These are phyloP conservation scores for Spathaspora hagerdaliae DNA, from an alignment of 805 yeast genomes.

Conservation along the genomic window DNA sequence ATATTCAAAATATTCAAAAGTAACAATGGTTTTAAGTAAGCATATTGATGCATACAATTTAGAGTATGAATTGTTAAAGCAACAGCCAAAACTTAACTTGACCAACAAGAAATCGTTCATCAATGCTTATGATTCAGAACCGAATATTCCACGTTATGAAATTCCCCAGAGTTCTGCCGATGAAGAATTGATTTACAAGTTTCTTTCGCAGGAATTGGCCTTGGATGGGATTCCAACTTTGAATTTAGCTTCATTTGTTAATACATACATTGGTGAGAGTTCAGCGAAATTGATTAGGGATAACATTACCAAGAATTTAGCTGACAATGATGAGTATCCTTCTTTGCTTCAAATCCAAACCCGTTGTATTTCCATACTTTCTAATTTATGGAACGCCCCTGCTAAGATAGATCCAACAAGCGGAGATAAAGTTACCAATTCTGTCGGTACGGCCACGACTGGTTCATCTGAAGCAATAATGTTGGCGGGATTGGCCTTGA, in stretches of 20 bases:
- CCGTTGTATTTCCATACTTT: constrained; percentile 76
- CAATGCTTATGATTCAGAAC: constrained; percentile 26
- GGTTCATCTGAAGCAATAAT: constrained; percentile 94
- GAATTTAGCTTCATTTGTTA: constrained; percentile 87
- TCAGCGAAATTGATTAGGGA: constrained; percentile 51
- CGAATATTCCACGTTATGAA: constrained; percentile 50
- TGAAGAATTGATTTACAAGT: constrained; percentile 51
- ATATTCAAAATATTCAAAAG: not conserved
- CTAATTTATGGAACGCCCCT: constrained; percentile 79
- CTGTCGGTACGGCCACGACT: constrained; percentile 88
- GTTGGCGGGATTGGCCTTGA: constrained; percentile 91
- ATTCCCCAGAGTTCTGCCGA: constrained; percentile 57
- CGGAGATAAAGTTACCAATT: constrained; percentile 25
- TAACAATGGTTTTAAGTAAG: constrained; percentile 38
- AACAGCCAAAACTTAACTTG: constrained; percentile 15
- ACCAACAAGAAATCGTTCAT: constrained; percentile 27
- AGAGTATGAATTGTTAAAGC: constrained; percentile 28
- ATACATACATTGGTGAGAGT: constrained; percentile 54
- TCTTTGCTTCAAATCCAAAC: constrained; percentile 73
- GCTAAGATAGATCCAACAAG: constrained; percentile 16
- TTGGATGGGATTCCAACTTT: constrained; percentile 82
- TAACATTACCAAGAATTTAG: constrained; percentile 81
- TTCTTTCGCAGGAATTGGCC: constrained; percentile 68
- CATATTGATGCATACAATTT: constrained; percentile 45
- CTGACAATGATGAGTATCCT: constrained; percentile 93